These are phyloP conservation scores for Dichotomopilus funicola DNA, from an alignment of 2,329 filamentous ascomycete species.

Conservation along the genomic window DNA sequence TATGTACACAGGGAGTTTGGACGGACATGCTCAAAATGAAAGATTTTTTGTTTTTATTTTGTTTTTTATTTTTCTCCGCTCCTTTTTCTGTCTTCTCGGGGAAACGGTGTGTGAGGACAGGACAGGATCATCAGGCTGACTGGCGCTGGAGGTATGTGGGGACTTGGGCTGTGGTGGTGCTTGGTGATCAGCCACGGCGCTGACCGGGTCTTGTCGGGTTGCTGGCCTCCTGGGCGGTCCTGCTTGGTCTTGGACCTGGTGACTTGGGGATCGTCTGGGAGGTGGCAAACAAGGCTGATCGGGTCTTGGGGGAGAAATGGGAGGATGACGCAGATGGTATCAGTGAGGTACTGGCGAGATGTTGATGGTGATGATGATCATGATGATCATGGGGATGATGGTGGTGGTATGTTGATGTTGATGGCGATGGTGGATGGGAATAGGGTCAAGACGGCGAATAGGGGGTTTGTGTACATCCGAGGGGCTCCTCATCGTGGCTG, in stretches of 20 bases:
- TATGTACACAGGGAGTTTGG: constrained; percentile 1
- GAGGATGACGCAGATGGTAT: neutral
- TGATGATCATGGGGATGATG: neutral
- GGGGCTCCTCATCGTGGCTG: neutral
- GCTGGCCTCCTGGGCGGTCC: too few species aligned
- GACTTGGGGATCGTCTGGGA: neutral
- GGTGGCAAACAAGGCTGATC: neutral
- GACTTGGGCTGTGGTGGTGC: constrained; percentile 8
- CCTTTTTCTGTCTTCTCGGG: neutral
- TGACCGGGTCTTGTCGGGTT: too few species aligned
- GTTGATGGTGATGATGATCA: neutral
- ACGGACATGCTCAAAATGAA: constrained; percentile 11
- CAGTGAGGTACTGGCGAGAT: too few species aligned
- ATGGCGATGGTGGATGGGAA: too few species aligned
- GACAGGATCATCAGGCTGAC: constrained; percentile 17
- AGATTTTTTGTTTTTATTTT: constrained; percentile 3
- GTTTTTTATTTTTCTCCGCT: neutral
- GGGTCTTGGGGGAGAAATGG: neutral
- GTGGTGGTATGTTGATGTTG: too few species aligned
- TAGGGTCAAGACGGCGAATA: too few species aligned
- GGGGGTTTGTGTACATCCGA: neutral
- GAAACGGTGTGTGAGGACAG: neutral
- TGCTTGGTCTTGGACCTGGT: too few species aligned
- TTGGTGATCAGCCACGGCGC: constrained; percentile 12
- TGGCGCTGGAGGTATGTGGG: constrained; percentile 16